Evolutionary conservation across 2,329 filamentous ascomycete species (phyloP), one percentile per base, ranked within the genome.

Genomic region (Didymella segeticola): DNA sequence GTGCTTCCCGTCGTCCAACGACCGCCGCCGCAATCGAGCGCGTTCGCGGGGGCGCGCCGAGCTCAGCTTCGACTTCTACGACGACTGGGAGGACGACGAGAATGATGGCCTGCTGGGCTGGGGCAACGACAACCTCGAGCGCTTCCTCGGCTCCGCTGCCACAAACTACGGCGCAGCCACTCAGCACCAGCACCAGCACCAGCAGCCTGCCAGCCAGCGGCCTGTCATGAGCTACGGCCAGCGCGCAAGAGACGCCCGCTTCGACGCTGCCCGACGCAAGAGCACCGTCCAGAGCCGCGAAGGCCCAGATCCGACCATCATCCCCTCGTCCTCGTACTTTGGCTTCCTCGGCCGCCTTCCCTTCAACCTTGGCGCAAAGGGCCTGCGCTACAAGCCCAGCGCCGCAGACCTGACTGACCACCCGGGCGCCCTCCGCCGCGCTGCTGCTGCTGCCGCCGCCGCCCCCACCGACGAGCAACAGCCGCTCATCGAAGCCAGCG

Each of bases 31-130:
- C 51, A 86, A 91, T 66, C 84, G 89, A 29, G 77, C 76, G 15
- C 76, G 81, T 19, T 75, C 78, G 50, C 73, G 79, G 56, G 86
- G 85, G 2, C 76, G 86, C 45, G 89, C 92, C 23, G 93, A 97
- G 75, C 85, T 89, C 66, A 93, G 86, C 68, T 98, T 98, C 72
- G 93, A 97, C 74, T 98, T 98, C 73, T 98, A 98, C 78, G 93
- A 97, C 75, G 93, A 97, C 75, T 98, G 93, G 93, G 91, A 96
- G 57, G 82, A 86, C 48, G 83, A 86, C 25, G 82, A 84, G 43
- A 80, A 79, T 27, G 83, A 86, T 31, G 83, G 87, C 0, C 74
- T 93, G 41, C 78, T 93, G 46, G 88, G 86, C 38, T 96, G 91
- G 90, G 87, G 88, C 31, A 77, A 84, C 63, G 92, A 96, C 67